Evolutionary conservation across 2,329 filamentous ascomycete genomes (phyloP).

Genomic region (Claviceps sp.): DNA sequence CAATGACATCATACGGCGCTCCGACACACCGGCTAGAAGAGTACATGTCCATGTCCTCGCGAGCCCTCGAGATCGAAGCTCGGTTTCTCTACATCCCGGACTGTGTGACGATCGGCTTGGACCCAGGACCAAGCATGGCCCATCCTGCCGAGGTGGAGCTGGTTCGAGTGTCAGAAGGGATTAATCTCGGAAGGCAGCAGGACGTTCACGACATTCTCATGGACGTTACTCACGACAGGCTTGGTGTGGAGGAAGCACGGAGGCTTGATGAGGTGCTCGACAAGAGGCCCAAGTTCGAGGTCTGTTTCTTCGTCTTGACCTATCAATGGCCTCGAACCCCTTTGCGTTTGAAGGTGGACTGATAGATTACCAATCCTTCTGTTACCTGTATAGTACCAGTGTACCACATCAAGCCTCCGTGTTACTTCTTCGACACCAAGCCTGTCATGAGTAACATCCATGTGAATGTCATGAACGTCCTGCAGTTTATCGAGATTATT

Average conservation of each 20-base stretch:
- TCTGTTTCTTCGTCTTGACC: slow-evolving; percentile 45
- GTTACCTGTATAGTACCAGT: slow-evolving; percentile 18
- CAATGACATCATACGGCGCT: slow-evolving; percentile 82
- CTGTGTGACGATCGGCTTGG: slow-evolving; percentile 91
- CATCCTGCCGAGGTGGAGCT: slow-evolving; percentile 73
- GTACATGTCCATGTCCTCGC: slow-evolving; percentile 79
- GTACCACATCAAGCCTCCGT: slow-evolving; percentile 40
- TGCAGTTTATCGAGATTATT: slow-evolving; percentile 61
- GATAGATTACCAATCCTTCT: slow-evolving; percentile 54
- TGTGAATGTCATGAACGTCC: slow-evolving; percentile 66
- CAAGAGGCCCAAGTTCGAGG: slow-evolving; percentile 31
- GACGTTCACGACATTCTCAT: slow-evolving; percentile 71
- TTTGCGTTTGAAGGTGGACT: slow-evolving; percentile 67
- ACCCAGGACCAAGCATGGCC: slow-evolving; percentile 42
- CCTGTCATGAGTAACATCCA: slow-evolving; percentile 68
- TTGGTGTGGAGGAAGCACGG: slow-evolving; percentile 54
- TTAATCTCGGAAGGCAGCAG: slow-evolving; percentile 60
- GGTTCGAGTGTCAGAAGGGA: slow-evolving; percentile 51
- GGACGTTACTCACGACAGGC: slow-evolving; percentile 65
- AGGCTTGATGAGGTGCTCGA: slow-evolving; percentile 43
- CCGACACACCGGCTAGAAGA: slow-evolving; percentile 86
- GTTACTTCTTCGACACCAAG: slow-evolving; percentile 59
- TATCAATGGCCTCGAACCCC: slow-evolving; percentile 55
- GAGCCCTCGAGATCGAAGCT: slow-evolving; percentile 77
- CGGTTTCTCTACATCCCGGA: slow-evolving; percentile 84